Percentiles rank a stretch among this genome's conserved stretches.
Conservation (phyloP, 345 rosid genomes). For the Mercurialis annua region DNA sequence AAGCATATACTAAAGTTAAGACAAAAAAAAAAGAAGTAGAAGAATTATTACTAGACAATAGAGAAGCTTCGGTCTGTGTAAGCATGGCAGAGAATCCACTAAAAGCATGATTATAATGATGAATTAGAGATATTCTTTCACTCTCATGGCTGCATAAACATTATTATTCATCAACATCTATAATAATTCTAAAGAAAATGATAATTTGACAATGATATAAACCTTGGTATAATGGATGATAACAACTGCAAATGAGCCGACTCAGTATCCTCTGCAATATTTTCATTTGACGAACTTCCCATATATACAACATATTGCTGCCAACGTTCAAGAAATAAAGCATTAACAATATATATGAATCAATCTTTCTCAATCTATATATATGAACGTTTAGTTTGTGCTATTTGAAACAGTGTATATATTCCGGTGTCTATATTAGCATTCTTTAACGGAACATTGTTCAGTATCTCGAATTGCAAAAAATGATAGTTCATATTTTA, state of each 20-base stretch:
- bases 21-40: too few relatives aligned
- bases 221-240: slow-evolving; percentile 53
- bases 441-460: too few relatives aligned
- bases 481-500: background rate
- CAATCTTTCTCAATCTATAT: background rate
- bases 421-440: too few relatives aligned
- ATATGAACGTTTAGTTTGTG: too few relatives aligned
- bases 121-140: slow-evolving; percentile 40
- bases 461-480: too few relatives aligned
- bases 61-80: slow-evolving; percentile 59
- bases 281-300: slow-evolving; percentile 49
- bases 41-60: slow-evolving; percentile 53
- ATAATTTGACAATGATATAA: background rate
- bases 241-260: slow-evolving; percentile 43
- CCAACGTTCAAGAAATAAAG: background rate
- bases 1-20: background rate
- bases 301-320: slow-evolving; percentile 68
- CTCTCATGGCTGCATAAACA: slow-evolving; percentile 36
- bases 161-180: background rate
- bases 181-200: background rate
- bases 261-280: slow-evolving; percentile 23
- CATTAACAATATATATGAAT: background rate
- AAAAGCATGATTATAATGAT: slow-evolving; percentile 60
- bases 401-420: too few relatives aligned
- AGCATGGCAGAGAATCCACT: slow-evolving; percentile 83